These are phyloP conservation scores for Globisporangium spiculum DNA, from an alignment of 352 stramenopile species.

Conservation along the genomic window DNA sequence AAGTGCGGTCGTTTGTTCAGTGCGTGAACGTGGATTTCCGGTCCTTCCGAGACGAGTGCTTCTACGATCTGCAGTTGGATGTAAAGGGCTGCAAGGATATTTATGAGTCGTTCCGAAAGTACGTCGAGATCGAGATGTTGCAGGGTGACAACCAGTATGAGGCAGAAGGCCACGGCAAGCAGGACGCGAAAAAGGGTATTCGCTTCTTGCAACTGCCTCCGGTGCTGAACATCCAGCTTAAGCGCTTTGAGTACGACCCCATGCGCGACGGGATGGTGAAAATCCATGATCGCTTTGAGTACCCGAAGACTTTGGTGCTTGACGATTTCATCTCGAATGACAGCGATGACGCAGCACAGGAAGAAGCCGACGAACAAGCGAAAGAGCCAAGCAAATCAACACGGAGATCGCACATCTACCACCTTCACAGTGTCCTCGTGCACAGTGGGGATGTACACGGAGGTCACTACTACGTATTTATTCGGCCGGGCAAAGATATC, in stretches of 20 bases:
- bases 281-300: slow-evolving; percentile 88
- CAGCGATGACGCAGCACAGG: background rate
- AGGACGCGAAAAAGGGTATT: slow-evolving; percentile 88
- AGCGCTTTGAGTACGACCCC: slow-evolving; percentile 87
- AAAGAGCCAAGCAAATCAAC: background rate
- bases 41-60: slow-evolving; percentile 87
- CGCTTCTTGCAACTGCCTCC: slow-evolving; percentile 85
- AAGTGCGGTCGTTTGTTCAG: slow-evolving; percentile 88
- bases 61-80: slow-evolving; percentile 92
- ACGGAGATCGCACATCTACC: slow-evolving; percentile 49
- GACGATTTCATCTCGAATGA: slow-evolving; percentile 55
- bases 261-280: slow-evolving; percentile 88
- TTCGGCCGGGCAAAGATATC: slow-evolving; percentile 70
- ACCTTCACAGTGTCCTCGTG: slow-evolving; percentile 83
- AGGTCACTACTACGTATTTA: slow-evolving; percentile 90
- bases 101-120: slow-evolving; percentile 89
- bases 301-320: slow-evolving; percentile 70
- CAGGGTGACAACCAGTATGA: slow-evolving; percentile 94
- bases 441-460: slow-evolving; percentile 86
- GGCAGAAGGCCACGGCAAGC: slow-evolving; percentile 84
- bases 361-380: background rate
- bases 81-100: slow-evolving; percentile 91
- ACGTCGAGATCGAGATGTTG: slow-evolving; percentile 91
- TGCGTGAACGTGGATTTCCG: slow-evolving; percentile 90
- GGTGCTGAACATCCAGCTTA: slow-evolving; percentile 92